These are phyloP conservation scores for Penicillium salamii DNA, from an alignment of 495 filamentous ascomycete genomes.

Conservation along the genomic window DNA sequence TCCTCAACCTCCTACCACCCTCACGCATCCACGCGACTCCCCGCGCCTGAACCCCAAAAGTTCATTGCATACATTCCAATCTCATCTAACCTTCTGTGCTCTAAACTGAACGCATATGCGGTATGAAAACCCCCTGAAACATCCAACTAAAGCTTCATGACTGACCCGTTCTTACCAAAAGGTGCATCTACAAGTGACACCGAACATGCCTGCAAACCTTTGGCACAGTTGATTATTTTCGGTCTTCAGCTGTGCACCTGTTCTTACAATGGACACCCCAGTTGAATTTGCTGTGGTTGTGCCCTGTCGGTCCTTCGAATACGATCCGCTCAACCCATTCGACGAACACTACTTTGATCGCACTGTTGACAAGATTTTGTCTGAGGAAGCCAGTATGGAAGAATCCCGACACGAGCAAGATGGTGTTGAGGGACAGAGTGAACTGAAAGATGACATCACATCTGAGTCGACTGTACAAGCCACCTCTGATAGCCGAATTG, in stretches of 20 bases:
- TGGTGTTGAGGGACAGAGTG: neutral
- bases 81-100: no score
- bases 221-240: neutral
- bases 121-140: no score
- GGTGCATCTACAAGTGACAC: neutral
- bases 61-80: no score
- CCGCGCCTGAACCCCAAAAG: no score
- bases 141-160: no score
- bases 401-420: constrained; percentile 7
- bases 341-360: constrained; percentile 11
- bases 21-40: no score
- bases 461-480: neutral
- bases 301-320: constrained; percentile 18
- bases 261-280: neutral
- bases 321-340: constrained; percentile 18
- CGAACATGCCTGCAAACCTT: neutral
- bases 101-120: no score
- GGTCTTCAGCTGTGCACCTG: neutral
- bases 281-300: constrained; percentile 18
- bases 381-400: constrained; percentile 25
- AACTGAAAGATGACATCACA: neutral
- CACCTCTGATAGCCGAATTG: no score
- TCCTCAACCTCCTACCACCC: no score
- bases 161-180: neutral
- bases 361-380: constrained; percentile 25